Percentiles rank a stretch among this genome's conserved stretches.
Conservation (phyloP, 768 basidiomycete genomes). For the Leccinum variicolor region DNA sequence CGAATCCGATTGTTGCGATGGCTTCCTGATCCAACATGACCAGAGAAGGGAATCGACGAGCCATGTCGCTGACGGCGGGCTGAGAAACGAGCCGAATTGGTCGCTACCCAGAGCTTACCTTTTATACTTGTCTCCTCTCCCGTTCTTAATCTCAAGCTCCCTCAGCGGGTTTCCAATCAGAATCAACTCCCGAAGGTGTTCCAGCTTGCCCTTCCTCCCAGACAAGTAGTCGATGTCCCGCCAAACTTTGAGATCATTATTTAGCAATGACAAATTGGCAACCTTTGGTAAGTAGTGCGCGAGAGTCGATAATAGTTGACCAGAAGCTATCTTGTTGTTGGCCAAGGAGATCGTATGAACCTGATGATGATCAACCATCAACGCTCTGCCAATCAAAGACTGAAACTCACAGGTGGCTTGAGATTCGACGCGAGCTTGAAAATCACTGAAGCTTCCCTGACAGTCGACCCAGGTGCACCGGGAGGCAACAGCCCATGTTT, state of each 20-base stretch:
- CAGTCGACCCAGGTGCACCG: conserved; percentile 58
- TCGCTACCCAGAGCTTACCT: conserved; percentile 43
- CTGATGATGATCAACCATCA: conserved; percentile 30
- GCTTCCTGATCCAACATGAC: conserved; percentile 82
- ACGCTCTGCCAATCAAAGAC: neutral
- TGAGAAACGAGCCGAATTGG: neutral
- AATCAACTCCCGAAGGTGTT: conserved; percentile 68
- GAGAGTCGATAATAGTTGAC: conserved; percentile 58
- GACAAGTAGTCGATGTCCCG: conserved; percentile 69
- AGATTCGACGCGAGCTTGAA: conserved; percentile 84
- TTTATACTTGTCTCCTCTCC: conserved; percentile 61
- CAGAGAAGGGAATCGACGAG: conserved; percentile 75
- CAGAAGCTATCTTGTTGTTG: conserved; percentile 64
- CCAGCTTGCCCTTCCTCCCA: conserved; percentile 53
- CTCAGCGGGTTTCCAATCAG: conserved; percentile 75
- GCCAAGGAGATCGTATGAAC: conserved; percentile 83
- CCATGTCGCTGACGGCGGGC: conserved; percentile 58
- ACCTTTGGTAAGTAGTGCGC: conserved; percentile 76
- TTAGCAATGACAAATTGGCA: conserved; percentile 75
- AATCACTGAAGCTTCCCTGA: conserved; percentile 73
- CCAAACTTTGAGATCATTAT: conserved; percentile 67
- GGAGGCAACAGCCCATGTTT: conserved; percentile 70
- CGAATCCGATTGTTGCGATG: conserved; percentile 74
- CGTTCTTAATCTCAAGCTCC: conserved; percentile 53
- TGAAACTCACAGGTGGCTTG: conserved; percentile 59